Conservation (phyloP, 805 yeast genomes). For the Suhomyces kilbournensis region DNA sequence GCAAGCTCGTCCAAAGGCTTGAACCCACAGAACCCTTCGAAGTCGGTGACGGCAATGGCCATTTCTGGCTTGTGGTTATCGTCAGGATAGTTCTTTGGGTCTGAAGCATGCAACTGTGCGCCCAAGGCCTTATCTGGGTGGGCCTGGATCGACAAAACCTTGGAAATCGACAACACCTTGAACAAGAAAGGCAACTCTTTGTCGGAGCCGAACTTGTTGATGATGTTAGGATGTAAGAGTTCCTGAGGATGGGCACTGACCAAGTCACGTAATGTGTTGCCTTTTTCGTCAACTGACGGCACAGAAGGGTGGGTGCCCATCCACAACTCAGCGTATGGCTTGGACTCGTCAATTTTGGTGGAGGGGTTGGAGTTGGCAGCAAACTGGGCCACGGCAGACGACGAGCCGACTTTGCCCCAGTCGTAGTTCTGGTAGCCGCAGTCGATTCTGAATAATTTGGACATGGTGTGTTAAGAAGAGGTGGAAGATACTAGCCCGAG, state of each 20-base stretch:
- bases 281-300: slow-evolving; percentile 60
- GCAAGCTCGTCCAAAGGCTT: slow-evolving; percentile 82
- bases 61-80: slow-evolving; percentile 99
- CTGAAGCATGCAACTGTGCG: slow-evolving; percentile 66
- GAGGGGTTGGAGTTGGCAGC: slow-evolving; percentile 67
- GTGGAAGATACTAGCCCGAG: not conserved
- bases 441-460: slow-evolving; percentile 33
- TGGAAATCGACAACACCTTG: slow-evolving; percentile 89
- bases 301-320: slow-evolving; percentile 98
- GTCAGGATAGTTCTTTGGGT: slow-evolving; percentile 95
- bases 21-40: slow-evolving; percentile 98
- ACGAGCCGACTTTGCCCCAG: slow-evolving; percentile 63
- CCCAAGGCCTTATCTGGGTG: slow-evolving; percentile 93
- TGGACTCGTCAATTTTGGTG: slow-evolving; percentile 60
- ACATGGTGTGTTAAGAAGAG: not conserved
- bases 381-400: slow-evolving; percentile 86
- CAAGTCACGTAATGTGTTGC: slow-evolving; percentile 63
- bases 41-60: slow-evolving; percentile 95
- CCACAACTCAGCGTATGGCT: slow-evolving; percentile 98
- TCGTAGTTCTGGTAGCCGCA: slow-evolving; percentile 61
- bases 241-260: slow-evolving; percentile 57
- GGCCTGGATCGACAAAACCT: slow-evolving; percentile 94
- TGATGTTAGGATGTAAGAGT: slow-evolving; percentile 57
- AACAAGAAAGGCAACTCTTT: slow-evolving; percentile 86
- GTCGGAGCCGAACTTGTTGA: slow-evolving; percentile 61